Base-by-base conservation (phyloP, 495 filamentous ascomycete species). In the Penicillium nucicola region DNA sequence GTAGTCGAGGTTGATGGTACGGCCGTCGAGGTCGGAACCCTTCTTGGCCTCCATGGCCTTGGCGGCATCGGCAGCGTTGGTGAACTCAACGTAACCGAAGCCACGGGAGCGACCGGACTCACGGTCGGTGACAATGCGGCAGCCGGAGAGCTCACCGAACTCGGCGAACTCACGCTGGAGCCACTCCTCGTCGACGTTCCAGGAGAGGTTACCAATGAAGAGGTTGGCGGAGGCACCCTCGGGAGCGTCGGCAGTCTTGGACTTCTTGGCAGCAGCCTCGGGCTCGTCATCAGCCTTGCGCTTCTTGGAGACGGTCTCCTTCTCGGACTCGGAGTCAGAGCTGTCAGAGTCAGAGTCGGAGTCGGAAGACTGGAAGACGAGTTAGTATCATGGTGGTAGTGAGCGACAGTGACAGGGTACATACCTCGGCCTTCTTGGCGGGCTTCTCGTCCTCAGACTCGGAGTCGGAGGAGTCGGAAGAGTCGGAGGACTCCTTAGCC, bases 71-170 rank as follows among this genome's bases (percentile, higher is more conserved):
- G 81, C 81, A 56, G 80, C 72, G 50, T 73, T 81, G 60, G 77
- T 74, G 73, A 90, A 98, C 75, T 98, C 93, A 55, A 97, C 90
- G 66, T 97, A 98, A 56, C 95, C 93, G 71, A 95, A 98, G 55
- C 93, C 93, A 69, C 89, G 91, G 62, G 92, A 95, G 59, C 89
- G 88, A 50, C 88, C 88, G 62, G 77, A 80, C 20, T 84, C 84
- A 61, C 84, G 83, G 71, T 98, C 93, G 43, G 83, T 87, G 64
- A 97, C 86, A 61, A 98, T 84, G 55, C 88, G 84, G 47, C 82
- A 83, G 58, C 84, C 79, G 61, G 79, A 72, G 48, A 96, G 77
- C 58, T 87, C 87, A 56, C 89, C 91, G 65, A 85, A 95, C 38
- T 77, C 72, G 76, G 90, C 81, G 70, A 98, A 97, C 71, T 96